These are phyloP conservation scores for Linderina pennispora DNA, from an alignment of 192 early-diverging fungal genomes.

Conservation along the genomic window DNA sequence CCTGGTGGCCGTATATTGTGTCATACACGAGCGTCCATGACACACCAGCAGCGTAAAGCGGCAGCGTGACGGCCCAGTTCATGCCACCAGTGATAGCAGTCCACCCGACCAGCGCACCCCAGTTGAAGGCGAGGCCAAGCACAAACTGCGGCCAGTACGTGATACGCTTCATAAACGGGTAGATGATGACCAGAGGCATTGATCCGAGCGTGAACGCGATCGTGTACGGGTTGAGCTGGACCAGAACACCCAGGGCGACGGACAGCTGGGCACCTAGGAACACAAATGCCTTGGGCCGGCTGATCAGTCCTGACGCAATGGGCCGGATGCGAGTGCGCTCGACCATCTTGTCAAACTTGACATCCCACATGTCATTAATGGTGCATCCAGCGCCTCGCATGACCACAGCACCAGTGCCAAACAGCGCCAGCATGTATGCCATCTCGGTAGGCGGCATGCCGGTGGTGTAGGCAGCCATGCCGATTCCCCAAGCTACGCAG, in stretches of 20 bases:
- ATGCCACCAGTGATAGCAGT: slow-evolving; percentile 65
- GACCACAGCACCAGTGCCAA: slow-evolving; percentile 78
- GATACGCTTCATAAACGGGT: slow-evolving; percentile 93
- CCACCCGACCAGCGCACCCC: slow-evolving; percentile 87
- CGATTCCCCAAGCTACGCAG: slow-evolving; percentile 68
- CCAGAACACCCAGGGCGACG: slow-evolving; percentile 73
- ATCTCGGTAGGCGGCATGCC: slow-evolving; percentile 51
- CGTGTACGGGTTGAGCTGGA: slow-evolving; percentile 87
- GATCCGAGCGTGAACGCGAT: slow-evolving; percentile 79
- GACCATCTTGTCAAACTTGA: slow-evolving; percentile 77
- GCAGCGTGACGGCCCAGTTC: slow-evolving; percentile 66
- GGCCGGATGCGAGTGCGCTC: slow-evolving; percentile 78
- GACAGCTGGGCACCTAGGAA: slow-evolving; percentile 78
- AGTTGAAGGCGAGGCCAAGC: slow-evolving; percentile 88
- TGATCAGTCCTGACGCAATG: slow-evolving; percentile 71
- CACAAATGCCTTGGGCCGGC: slow-evolving; percentile 57
- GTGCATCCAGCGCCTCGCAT: slow-evolving; percentile 97
- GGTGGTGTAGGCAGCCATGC: slow-evolving; percentile 58
- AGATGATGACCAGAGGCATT: slow-evolving; percentile 66
- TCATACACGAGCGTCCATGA: slow-evolving; percentile 96
- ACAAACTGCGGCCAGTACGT: slow-evolving; percentile 94
- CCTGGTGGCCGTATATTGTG: slow-evolving; percentile 96
- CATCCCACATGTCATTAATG: slow-evolving; percentile 96
- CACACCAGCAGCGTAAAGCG: slow-evolving; percentile 79
- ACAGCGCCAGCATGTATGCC: slow-evolving; percentile 64